phyloP scores from a whole-genome alignment of 371 early-diverging fungal genomes.

The Rhizopus microsporus region DNA sequence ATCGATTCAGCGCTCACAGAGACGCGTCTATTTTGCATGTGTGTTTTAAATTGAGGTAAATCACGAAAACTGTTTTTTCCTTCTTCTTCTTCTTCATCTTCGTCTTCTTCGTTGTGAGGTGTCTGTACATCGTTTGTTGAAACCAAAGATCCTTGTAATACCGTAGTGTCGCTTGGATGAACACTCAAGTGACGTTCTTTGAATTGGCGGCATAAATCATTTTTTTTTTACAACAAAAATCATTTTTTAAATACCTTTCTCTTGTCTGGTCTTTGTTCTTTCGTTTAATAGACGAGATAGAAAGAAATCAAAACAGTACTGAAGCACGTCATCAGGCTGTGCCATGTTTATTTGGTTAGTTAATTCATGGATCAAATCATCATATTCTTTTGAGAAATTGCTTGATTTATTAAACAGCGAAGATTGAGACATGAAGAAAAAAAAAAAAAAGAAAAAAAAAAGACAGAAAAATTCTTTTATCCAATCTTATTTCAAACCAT shows the following conservation, averaged over 20 bases:
- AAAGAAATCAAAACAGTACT: constrained; percentile 88
- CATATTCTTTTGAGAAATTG: constrained; percentile 24
- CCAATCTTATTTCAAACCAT: constrained; percentile 5
- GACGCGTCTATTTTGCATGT: constrained; percentile 78
- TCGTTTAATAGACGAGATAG: constrained; percentile 68
- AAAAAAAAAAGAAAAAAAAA: constrained; percentile 10
- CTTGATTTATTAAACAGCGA: constrained; percentile 6
- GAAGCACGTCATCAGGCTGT: constrained; percentile 74
- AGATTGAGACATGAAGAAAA: constrained; percentile 5
- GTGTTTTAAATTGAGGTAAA: constrained; percentile 63
- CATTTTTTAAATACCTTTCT: not conserved
- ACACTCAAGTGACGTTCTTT: not conserved
- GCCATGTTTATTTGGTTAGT: constrained; percentile 21
- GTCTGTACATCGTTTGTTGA: too few species aligned
- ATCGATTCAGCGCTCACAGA: constrained; percentile 96
- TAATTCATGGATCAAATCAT: constrained; percentile 27
- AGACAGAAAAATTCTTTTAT: constrained; percentile 3
- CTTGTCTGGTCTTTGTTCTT: constrained; percentile 37
- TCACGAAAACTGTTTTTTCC: not conserved
- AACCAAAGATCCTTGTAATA: too few species aligned
- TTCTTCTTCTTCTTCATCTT: constrained; percentile 33
- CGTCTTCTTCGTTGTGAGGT: constrained; percentile 2
- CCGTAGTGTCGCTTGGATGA: not conserved
- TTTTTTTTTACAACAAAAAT: not conserved
- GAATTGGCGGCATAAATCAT: not conserved